Evolutionary conservation across 805 yeast species (phyloP).

Genomic region (Yarrowia bubula): DNA sequence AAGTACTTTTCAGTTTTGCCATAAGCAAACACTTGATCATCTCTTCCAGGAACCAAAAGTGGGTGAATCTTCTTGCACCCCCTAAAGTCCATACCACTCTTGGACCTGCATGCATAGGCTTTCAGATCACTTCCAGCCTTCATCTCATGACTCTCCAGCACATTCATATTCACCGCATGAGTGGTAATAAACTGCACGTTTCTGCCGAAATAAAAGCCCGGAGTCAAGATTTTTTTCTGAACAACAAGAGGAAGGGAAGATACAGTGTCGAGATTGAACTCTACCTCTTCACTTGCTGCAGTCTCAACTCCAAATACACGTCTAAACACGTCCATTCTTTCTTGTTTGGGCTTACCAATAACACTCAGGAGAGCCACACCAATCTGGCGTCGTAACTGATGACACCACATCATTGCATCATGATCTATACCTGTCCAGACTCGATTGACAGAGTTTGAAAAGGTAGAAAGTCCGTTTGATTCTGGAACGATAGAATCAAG

Average conservation of each 20-base stretch:
- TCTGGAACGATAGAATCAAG: constrained; percentile 69
- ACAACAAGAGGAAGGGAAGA: not conserved
- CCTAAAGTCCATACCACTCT: not conserved
- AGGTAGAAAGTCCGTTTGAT: constrained; percentile 75
- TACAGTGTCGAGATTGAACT: too few relatives aligned
- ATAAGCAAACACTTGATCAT: not conserved
- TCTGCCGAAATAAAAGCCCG: constrained; percentile 23
- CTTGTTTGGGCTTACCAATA: constrained; percentile 50
- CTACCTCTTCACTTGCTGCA: too few relatives aligned
- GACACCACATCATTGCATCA: constrained; percentile 95
- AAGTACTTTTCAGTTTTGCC: not conserved
- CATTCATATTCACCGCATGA: not conserved
- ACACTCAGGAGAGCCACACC: constrained; percentile 59
- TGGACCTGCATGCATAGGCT: not conserved
- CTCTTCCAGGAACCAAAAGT: not conserved
- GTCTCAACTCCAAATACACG: constrained; percentile 36
- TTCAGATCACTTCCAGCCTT: not conserved
- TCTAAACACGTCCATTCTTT: constrained; percentile 60
- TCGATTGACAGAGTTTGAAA: constrained; percentile 78
- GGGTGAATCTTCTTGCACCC: not conserved
- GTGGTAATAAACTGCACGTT: constrained; percentile 28
- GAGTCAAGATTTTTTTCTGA: not conserved
- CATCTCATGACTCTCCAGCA: not conserved
- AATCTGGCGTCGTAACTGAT: constrained; percentile 69
- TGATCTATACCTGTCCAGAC: constrained; percentile 97